Evolutionary conservation across 2,329 filamentous ascomycete species (phyloP).

Genomic region (Rutstroemia sydowiana): DNA sequence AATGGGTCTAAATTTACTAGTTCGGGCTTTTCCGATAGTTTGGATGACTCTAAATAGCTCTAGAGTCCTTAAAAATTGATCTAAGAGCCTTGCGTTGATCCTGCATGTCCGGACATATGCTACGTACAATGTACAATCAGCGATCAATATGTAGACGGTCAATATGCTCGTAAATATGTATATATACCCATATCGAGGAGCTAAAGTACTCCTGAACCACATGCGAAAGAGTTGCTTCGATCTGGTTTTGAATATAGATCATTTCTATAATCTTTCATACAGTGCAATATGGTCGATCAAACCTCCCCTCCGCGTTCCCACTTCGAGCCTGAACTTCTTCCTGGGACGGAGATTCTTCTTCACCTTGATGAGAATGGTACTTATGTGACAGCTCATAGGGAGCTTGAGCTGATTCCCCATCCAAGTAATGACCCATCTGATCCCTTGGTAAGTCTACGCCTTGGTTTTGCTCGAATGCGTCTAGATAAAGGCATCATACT

Average conservation of each 20-base stretch:
- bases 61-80: too few species aligned
- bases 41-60: too few species aligned
- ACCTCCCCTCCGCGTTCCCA: neutral
- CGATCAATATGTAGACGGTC: too few species aligned
- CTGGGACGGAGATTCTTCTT: slow-evolving; percentile 14
- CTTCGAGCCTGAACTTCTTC: slow-evolving; percentile 9
- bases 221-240: too few species aligned
- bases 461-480: neutral
- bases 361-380: neutral
- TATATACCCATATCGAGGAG: too few species aligned
- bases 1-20: too few species aligned
- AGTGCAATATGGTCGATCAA: neutral
- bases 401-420: slow-evolving; percentile 13
- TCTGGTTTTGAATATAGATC: neutral
- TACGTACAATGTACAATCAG: too few species aligned
- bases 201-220: too few species aligned
- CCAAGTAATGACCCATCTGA: slow-evolving; percentile 11
- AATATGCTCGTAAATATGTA: too few species aligned
- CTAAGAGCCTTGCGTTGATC: too few species aligned
- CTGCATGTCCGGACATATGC: too few species aligned
- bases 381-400: neutral
- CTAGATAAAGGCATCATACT: neutral
- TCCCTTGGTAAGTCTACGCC: slow-evolving; percentile 7
- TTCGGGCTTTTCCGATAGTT: too few species aligned
- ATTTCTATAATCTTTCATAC: neutral